phyloP scores from a whole-genome alignment of 305 asterid genomes.

The Rubia balearica region DNA sequence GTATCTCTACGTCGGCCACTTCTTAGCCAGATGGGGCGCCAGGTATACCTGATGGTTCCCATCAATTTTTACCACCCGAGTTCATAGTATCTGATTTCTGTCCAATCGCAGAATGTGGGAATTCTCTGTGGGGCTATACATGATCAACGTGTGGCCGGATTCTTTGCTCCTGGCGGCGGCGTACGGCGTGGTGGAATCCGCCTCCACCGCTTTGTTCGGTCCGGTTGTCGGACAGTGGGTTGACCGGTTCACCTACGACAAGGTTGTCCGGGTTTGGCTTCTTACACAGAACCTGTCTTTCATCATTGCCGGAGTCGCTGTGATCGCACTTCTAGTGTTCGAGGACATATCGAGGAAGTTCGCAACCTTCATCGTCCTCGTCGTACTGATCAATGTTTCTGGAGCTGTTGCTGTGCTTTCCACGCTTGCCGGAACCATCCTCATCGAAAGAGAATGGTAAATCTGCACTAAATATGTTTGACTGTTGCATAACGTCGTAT shows the following conservation, averaged over 20 bases:
- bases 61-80: background rate
- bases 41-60: slow-evolving; percentile 9
- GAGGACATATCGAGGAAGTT: slow-evolving; percentile 33
- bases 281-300: slow-evolving; percentile 58
- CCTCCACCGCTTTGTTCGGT: slow-evolving; percentile 63
- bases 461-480: too few species aligned
- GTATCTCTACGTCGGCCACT: slow-evolving; percentile 10
- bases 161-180: slow-evolving; percentile 74
- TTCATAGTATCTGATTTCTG: background rate
- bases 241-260: slow-evolving; percentile 48
- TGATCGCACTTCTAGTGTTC: slow-evolving; percentile 50
- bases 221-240: slow-evolving; percentile 74
- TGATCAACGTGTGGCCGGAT: slow-evolving; percentile 86
- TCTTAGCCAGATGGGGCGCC: slow-evolving; percentile 14
- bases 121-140: slow-evolving; percentile 81
- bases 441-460: slow-evolving; percentile 94
- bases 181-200: slow-evolving; percentile 79
- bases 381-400: slow-evolving; percentile 47
- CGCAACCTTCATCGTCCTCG: slow-evolving; percentile 37
- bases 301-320: slow-evolving; percentile 73
- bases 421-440: slow-evolving; percentile 80
- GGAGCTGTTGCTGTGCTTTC: slow-evolving; percentile 87
- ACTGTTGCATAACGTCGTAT: too few species aligned
- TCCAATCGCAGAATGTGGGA: slow-evolving; percentile 90
- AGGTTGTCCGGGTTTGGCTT: slow-evolving; percentile 30